Evolutionary conservation across 192 early-diverging fungal species (phyloP).

Genomic region (Umbelopsis vinacea): DNA sequence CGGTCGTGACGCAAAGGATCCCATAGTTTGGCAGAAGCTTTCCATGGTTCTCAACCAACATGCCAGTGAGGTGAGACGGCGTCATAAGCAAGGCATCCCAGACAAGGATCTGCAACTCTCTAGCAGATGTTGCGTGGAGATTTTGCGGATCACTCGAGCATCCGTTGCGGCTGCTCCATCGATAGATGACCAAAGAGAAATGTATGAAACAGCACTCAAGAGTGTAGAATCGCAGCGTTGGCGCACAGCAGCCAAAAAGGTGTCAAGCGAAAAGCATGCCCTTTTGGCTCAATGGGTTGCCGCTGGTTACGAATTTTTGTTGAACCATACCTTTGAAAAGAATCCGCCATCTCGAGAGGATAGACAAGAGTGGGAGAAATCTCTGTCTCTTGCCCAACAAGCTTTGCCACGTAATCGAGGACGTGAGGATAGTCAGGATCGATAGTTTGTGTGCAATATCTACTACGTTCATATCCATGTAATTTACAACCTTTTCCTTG

Average conservation of each 20-base stretch:
- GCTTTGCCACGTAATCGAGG: not conserved
- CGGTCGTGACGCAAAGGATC: not conserved
- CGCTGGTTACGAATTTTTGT: not conserved
- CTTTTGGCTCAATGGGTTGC: not conserved
- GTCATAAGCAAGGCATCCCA: not conserved
- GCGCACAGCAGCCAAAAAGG: not conserved
- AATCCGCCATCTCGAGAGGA: not conserved
- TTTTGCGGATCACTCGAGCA: not conserved
- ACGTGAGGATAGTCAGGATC: not conserved
- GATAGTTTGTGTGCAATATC: no score
- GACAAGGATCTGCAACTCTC: not conserved
- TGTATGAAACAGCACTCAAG: not conserved
- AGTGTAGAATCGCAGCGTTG: slow-evolving; percentile 1
- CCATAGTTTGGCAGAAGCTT: slow-evolving; percentile 1
- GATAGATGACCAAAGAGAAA: not conserved
- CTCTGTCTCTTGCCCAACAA: not conserved
- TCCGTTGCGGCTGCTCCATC: not conserved
- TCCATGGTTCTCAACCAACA: not conserved
- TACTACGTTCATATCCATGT: no score
- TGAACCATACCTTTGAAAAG: not conserved
- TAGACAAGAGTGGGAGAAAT: not conserved
- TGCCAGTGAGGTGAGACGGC: not conserved
- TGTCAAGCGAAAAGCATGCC: not conserved
- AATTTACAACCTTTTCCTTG: no score
- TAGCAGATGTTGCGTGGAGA: not conserved